Conservation (phyloP, 257 asterid species). For the Echites panduratus region DNA sequence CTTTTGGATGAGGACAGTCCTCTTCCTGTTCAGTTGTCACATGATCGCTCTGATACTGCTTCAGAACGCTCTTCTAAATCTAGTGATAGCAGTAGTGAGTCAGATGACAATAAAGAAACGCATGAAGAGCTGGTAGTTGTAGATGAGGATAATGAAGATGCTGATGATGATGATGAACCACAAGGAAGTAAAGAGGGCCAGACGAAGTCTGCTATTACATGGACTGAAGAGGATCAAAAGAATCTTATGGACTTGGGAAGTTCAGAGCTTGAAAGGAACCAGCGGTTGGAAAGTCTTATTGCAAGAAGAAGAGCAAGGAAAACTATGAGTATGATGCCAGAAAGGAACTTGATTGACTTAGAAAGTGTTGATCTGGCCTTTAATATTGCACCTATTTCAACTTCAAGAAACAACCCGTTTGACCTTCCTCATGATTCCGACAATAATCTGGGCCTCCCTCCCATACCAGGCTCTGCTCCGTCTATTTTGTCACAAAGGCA, state of each 20-base stretch:
- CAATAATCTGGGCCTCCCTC: conserved; percentile 52
- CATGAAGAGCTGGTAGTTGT: conserved; percentile 46
- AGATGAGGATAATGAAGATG: conserved; percentile 60
- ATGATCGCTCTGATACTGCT: conserved; percentile 40
- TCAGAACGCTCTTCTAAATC: conserved; percentile 37
- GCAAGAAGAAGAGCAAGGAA: conserved; percentile 78
- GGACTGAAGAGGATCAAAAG: conserved; percentile 95
- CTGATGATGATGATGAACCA: conserved; percentile 47
- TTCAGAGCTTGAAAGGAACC: conserved; percentile 85
- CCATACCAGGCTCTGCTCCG: conserved; percentile 94
- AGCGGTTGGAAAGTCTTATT: conserved; percentile 74
- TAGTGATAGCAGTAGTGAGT: conserved; percentile 35
- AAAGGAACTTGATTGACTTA: conserved; percentile 69
- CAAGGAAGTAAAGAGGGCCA: conserved; percentile 44
- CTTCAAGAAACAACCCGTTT: conserved; percentile 67
- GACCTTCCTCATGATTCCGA: conserved; percentile 47
- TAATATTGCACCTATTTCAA: conserved; percentile 55
- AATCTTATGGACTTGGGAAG: conserved; percentile 87
- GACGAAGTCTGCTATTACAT: conserved; percentile 49
- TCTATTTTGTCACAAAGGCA: conserved; percentile 59
- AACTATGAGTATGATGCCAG: conserved; percentile 39
- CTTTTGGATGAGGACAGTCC: conserved; percentile 59
- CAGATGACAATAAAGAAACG: conserved; percentile 48
- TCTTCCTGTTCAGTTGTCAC: conserved; percentile 33
- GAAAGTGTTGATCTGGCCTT: conserved; percentile 65